Base-by-base conservation (phyloP, 352 stramenopile genomes). In the Phytophthora europaea region DNA sequence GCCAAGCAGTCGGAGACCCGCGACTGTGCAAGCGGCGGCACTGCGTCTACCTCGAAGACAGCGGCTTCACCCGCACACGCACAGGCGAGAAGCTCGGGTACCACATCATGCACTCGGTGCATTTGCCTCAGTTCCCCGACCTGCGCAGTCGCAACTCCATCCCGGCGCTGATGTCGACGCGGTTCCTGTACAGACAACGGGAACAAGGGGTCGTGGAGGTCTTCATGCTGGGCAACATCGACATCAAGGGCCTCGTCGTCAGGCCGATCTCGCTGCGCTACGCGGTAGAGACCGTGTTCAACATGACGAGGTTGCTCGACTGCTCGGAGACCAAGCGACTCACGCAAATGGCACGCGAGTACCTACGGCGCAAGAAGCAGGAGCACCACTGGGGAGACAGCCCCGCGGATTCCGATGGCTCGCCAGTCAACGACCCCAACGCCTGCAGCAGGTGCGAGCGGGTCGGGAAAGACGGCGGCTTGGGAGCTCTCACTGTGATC, bases 321-420 rank as follows among this genome's bases (percentile, higher is more conserved):
- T 75, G 79, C 22, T 81, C 81, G 1, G 81, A 88, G 56, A 79
- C 79, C 51, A 88, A 86, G 68, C 61, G 79, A 8, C 56, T 88
- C 18, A 88, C 81, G 1, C 72, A 76, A 47, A 88, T 86, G 81
- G 61, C 83, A 16, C 69, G 75, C 9, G 53, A 72, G 33, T 58
- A 65, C 18, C 72, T 83, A 12, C 59, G 31, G 38, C 70, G 53
- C 7, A 74, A 64, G 58, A 62, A 71, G 18, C 43, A 59, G 26
- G 65, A 60, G 28, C 51, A 43, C 7, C 70, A 28, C 1, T 59
- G 28, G 52, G 56, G n/a, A 4, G 12, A 4, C 50, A 70, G 62
- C 50, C 71, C 57, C 18, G 20, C 33, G 13, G 58, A 66, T 26
- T 61, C 54, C 7, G 57, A 51, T 9, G 34, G 18, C 5, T 75